A percentile compares a stretch with the other conserved stretches of the same genome.
phyloP scores from a whole-genome alignment of 208 protist genomes.

The Vickermania spadyakhi region DNA sequence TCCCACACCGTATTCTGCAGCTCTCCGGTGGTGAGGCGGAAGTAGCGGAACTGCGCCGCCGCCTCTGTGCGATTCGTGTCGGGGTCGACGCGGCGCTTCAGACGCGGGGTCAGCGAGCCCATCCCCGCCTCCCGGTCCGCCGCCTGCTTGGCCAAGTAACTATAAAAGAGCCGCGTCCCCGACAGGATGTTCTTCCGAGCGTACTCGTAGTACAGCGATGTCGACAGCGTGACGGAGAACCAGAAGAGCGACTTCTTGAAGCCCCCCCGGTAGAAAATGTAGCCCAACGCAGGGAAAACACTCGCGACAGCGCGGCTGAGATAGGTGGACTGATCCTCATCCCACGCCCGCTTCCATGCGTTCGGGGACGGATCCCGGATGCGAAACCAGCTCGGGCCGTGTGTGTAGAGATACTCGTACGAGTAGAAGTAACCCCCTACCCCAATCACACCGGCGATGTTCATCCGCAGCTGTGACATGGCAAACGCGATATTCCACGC shows the following conservation, averaged over 20 bases:
- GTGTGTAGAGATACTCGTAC: constrained; percentile 87
- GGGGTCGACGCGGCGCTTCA: constrained; percentile 62
- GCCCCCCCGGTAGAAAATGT: constrained; percentile 67
- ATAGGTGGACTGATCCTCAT: constrained; percentile 63
- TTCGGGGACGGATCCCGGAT: constrained; percentile 65
- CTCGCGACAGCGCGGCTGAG: constrained; percentile 44
- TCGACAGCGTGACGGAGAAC: constrained; percentile 28
- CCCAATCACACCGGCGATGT: constrained; percentile 59
- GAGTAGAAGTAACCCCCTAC: constrained; percentile 74
- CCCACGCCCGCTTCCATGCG: constrained; percentile 66
- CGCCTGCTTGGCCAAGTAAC: constrained; percentile 57
- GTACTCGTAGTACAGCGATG: constrained; percentile 71
- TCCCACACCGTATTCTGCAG: constrained; percentile 73
- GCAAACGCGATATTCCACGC: constrained; percentile 46
- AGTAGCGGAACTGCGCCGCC: constrained; percentile 65
- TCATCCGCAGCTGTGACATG: constrained; percentile 48
- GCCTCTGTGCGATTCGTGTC: constrained; percentile 74
- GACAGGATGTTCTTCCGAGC: constrained; percentile 46
- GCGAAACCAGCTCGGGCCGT: constrained; percentile 54
- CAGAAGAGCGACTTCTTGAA: constrained; percentile 64
- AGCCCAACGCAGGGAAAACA: constrained; percentile 66
- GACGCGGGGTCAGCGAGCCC: constrained; percentile 49
- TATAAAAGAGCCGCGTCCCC: constrained; percentile 68
- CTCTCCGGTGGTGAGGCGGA: constrained; percentile 52
- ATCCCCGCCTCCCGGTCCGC: constrained; percentile 49